Conservation (phyloP, 2,329 filamentous ascomycete genomes). For the Colletotrichum liriopes region DNA sequence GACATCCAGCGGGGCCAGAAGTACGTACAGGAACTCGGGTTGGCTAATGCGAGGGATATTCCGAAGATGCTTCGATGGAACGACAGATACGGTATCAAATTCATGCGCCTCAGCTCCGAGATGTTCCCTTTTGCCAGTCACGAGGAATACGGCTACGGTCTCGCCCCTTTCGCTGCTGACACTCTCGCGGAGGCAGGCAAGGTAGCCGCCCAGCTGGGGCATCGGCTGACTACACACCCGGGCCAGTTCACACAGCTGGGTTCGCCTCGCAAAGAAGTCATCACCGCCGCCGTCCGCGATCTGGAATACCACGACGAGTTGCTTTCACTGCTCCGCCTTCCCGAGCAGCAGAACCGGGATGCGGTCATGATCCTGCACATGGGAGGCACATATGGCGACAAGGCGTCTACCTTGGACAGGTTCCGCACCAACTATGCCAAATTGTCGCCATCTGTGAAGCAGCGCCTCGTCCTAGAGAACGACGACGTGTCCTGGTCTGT, state of each 20-base stretch:
- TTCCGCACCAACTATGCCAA: slow-evolving; percentile 82
- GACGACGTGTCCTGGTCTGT: slow-evolving; percentile 96
- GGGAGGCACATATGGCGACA: slow-evolving; percentile 92
- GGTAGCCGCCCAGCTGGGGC: slow-evolving; percentile 83
- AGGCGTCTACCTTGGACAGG: slow-evolving; percentile 81
- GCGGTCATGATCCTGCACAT: slow-evolving; percentile 97
- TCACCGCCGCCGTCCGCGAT: slow-evolving; percentile 83
- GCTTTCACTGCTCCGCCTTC: slow-evolving; percentile 82
- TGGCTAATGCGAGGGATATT: slow-evolving; percentile 88
- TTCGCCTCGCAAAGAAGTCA: slow-evolving; percentile 83
- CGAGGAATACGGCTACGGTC: slow-evolving; percentile 85
- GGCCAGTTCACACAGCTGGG: slow-evolving; percentile 95
- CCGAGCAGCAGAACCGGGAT: slow-evolving; percentile 84
- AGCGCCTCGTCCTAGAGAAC: slow-evolving; percentile 90
- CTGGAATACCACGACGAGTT: slow-evolving; percentile 91
- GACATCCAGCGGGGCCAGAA: slow-evolving; percentile 76
- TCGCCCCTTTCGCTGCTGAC: slow-evolving; percentile 87
- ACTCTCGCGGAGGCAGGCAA: slow-evolving; percentile 82
- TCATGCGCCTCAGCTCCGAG: slow-evolving; percentile 92
- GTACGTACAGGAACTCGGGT: slow-evolving; percentile 83
- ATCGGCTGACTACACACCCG: slow-evolving; percentile 91
- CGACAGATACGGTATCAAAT: slow-evolving; percentile 90
- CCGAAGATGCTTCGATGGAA: slow-evolving; percentile 93
- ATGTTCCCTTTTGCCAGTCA: slow-evolving; percentile 99
- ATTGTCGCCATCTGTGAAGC: slow-evolving; percentile 80